These are phyloP conservation scores for Colletotrichum sansevieriae DNA, from an alignment of 2,329 filamentous ascomycete genomes.

Conservation along the genomic window DNA sequence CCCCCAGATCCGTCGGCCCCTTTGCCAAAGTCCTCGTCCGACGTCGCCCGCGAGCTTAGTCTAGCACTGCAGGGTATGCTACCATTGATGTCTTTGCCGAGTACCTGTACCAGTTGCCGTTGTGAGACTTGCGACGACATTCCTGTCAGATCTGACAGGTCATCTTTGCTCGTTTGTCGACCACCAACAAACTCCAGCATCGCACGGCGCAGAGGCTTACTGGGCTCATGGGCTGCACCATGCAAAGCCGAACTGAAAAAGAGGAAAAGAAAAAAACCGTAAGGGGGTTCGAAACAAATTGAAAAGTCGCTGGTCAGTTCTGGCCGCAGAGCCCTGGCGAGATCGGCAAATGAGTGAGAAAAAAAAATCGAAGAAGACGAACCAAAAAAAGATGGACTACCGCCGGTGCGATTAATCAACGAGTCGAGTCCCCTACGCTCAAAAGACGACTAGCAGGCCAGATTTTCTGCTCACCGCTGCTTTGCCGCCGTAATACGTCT, in stretches of 20 bases:
- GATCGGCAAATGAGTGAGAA: background rate
- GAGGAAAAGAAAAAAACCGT: background rate
- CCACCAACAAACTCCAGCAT: conserved; percentile 27
- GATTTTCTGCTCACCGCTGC: conserved; percentile 42
- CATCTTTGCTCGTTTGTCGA: conserved; percentile 33
- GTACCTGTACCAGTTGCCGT: conserved; percentile 7
- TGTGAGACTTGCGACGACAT: conserved; percentile 30
- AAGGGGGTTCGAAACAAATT: background rate
- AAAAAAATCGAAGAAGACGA: background rate
- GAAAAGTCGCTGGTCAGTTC: background rate
- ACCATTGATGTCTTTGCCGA: background rate
- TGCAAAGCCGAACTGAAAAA: background rate
- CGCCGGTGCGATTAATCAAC: background rate
- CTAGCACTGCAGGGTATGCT: conserved; percentile 3
- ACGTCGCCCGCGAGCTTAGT: background rate
- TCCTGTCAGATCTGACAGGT: conserved; percentile 39
- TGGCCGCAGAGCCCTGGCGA: background rate
- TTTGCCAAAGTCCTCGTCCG: background rate
- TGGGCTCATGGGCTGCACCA: conserved; percentile 7
- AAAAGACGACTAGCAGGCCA: conserved; percentile 15
- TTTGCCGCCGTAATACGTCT: conserved; percentile 33
- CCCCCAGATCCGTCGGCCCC: conserved; percentile 8
- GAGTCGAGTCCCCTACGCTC: conserved; percentile 3
- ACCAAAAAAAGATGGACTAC: background rate
- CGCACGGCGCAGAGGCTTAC: conserved; percentile 8